Evolutionary conservation across 345 rosid genomes (phyloP).

Genomic region (Bruguiera parviflora): DNA sequence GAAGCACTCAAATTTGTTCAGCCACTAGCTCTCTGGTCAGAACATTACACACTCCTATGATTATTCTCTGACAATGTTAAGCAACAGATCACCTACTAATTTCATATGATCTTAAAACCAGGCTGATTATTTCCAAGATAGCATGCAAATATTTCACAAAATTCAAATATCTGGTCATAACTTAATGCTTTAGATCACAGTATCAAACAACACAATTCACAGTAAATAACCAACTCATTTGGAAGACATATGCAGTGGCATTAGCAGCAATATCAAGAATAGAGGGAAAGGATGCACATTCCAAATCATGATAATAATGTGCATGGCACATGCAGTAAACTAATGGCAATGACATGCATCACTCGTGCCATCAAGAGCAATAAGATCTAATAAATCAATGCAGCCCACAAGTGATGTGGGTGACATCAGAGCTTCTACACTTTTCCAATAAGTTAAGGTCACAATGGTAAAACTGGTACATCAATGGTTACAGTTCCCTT

Average conservation of each 20-base stretch:
- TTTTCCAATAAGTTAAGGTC: conserved; percentile 2
- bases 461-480: not conserved
- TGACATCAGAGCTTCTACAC: not conserved
- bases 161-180: not conserved
- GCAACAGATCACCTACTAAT: not conserved
- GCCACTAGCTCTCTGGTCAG: not conserved
- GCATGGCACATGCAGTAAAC: conserved; percentile 16
- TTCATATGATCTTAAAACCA: not conserved
- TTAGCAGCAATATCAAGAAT: not conserved
- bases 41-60: not conserved
- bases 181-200: not conserved
- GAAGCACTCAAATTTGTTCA: not conserved
- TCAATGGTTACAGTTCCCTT: not conserved
- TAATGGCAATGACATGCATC: not conserved
- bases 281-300: not conserved
- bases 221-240: not conserved
- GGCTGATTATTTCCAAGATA: not conserved
- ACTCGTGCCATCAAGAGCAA: not conserved
- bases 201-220: not conserved
- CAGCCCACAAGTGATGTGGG: not conserved
- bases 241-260: not conserved
- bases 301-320: not conserved
- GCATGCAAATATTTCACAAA: not conserved
- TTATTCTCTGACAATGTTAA: not conserved
- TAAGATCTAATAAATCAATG: not conserved